Evolutionary conservation across 345 rosid genomes (phyloP), one percentile per base, ranked within the genome.

Genomic region (Linum trigynum): DNA sequence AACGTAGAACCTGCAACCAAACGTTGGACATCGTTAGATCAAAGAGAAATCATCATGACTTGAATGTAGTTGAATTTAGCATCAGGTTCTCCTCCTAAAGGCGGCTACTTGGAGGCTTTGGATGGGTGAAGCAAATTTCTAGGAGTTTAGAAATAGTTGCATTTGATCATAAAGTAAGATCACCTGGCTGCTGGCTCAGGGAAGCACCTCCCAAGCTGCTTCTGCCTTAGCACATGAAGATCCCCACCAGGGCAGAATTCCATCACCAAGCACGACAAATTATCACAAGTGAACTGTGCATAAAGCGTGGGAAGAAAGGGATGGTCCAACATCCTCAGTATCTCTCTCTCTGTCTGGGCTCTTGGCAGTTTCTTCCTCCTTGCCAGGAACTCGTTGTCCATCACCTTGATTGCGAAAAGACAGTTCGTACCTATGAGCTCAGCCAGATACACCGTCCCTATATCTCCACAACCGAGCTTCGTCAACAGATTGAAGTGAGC

Each of bases 231-330:
- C 67, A 89, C 96, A 62, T 92, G 98, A 66, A 92, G 79, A 80
- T 92, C 98, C 63, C 98, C 98, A 67, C 98, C 96, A 6, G 98
- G 98, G 77, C 98, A 92, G 71, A 83, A 92, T 83, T 92, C 98
- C 98, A 92, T 92, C 40, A 92, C 96, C 63, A 89, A 72, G 71
- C 98, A 92, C 3, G 91, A 89, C 57, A 92, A 78, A 63, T 83
- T 87, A 73, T 92, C 96, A 41, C 91, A 82, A 16, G 83, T 83
- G 69, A 92, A 92, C 63, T 92, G 96, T 0, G 92, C 71, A 79
- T 83, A 92, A 59, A 92, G 73, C 41, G 98, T 89, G 65, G 98
- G 98, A 36, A 89, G 91, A 71, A 92, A 92, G 41, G 98, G 98
- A 80, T 92, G 98, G 68, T 92, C 98, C 67, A 92, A 70, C 82